Evolutionary conservation across 306 rosid genomes (phyloP).

Genomic region (Comarum palustre): DNA sequence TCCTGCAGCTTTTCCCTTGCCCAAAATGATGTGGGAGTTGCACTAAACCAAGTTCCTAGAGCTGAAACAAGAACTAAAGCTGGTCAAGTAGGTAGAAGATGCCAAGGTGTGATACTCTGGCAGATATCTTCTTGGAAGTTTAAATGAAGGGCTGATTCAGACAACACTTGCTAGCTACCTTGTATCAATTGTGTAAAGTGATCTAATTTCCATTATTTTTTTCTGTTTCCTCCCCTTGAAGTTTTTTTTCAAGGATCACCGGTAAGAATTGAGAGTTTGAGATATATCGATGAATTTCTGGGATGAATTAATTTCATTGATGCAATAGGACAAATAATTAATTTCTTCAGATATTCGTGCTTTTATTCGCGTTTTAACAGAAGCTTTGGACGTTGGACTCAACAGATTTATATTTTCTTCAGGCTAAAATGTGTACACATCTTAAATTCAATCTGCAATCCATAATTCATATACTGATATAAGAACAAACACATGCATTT

Average conservation of each 20-base stretch:
- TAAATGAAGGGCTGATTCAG: not conserved
- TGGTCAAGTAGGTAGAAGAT: constrained; percentile 4
- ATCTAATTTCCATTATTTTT: not conserved
- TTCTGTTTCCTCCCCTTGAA: not conserved
- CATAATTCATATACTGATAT: not conserved
- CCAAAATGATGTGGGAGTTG: not conserved
- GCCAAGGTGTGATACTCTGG: not conserved
- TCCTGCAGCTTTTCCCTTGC: not conserved
- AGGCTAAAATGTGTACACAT: constrained; percentile 37
- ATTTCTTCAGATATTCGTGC: constrained; percentile 48
- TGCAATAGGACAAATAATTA: not conserved
- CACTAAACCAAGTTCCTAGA: not conserved
- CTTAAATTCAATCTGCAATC: constrained; percentile 16
- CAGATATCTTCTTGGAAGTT: constrained; percentile 9
- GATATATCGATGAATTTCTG: too few species aligned
- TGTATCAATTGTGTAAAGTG: not conserved
- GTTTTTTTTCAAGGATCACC: not conserved
- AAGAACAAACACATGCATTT: not conserved
- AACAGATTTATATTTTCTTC: constrained; percentile 24
- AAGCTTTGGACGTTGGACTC: constrained; percentile 29
- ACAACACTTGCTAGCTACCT: not conserved
- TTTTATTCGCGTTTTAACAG: constrained; percentile 48
- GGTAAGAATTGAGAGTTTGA: too few species aligned
- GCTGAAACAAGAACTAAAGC: not conserved
- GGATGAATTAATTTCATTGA: too few species aligned